Percentiles rank a stretch among this genome's conserved stretches.
Evolutionary conservation across 345 rosid genomes (phyloP).

Genomic region (Aurinia saxatilis): DNA sequence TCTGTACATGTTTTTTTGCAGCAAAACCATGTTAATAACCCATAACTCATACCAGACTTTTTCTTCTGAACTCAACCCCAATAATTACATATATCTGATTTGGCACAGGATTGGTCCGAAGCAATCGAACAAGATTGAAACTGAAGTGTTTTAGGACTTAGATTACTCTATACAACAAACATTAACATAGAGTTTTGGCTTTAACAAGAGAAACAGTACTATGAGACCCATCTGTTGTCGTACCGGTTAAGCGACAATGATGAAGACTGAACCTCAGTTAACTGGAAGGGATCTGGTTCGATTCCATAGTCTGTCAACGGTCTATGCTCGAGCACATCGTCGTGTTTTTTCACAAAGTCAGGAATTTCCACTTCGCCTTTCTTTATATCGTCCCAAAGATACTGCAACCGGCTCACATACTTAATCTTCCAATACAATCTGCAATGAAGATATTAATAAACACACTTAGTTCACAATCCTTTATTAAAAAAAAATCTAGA

Average conservation of each 20-base stretch:
- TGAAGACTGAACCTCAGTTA: conserved; percentile 50
- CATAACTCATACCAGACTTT: neutral
- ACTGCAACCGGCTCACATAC: conserved; percentile 84
- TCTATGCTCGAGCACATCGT: conserved; percentile 77
- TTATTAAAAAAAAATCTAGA: neutral
- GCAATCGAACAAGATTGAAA: conserved; percentile 1
- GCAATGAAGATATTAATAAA: neutral
- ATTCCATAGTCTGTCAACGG: conserved; percentile 91
- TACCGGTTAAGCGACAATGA: conserved; percentile 52
- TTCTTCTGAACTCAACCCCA: neutral
- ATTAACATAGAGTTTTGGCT: neutral
- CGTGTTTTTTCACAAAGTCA: conserved; percentile 68
- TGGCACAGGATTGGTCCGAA: neutral
- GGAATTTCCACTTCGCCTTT: conserved; percentile 86
- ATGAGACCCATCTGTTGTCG: conserved; percentile 58
- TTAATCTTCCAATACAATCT: conserved; percentile 89
- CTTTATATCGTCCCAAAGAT: conserved; percentile 77
- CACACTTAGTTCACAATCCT: neutral
- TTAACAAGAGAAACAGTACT: conserved; percentile 20
- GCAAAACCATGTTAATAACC: neutral
- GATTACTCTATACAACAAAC: conserved; percentile 7
- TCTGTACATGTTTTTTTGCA: conserved; percentile 3
- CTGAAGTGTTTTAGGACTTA: neutral
- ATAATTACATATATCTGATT: neutral
- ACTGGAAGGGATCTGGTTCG: conserved; percentile 72